These are phyloP conservation scores for Emericellopsis atlantica DNA, from an alignment of 2,329 filamentous ascomycete species.

Conservation along the genomic window DNA sequence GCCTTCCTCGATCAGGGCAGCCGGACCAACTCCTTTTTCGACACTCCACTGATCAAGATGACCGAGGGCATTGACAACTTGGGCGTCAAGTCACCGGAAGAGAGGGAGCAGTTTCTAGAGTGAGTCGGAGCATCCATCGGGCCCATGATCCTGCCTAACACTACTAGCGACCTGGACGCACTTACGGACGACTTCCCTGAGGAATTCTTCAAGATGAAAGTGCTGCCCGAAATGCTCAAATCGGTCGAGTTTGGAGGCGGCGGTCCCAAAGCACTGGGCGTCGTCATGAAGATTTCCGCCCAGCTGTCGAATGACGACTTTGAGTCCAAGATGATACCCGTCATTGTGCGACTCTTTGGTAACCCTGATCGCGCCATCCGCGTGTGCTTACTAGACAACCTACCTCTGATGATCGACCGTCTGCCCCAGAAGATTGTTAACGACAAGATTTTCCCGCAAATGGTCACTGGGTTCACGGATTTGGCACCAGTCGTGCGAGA, in stretches of 20 bases:
- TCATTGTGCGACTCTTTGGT: constrained; percentile 74
- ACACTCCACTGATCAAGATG: constrained; percentile 82
- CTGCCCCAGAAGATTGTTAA: constrained; percentile 81
- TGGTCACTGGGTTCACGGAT: constrained; percentile 95
- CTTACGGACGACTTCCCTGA: constrained; percentile 91
- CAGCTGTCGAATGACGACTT: constrained; percentile 89
- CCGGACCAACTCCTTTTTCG: constrained; percentile 75
- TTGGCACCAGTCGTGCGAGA: constrained; percentile 83
- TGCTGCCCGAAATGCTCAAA: constrained; percentile 90
- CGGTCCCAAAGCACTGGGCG: constrained; percentile 76
- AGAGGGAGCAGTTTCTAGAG: constrained; percentile 77
- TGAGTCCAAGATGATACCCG: constrained; percentile 69
- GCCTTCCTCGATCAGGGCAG: constrained; percentile 86
- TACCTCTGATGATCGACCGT: constrained; percentile 84
- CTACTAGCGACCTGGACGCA: constrained; percentile 58
- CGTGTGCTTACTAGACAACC: constrained; percentile 78
- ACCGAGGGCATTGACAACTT: constrained; percentile 89
- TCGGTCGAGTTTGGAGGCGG: constrained; percentile 97
- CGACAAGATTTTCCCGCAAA: constrained; percentile 91
- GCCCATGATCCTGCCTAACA: constrained; percentile 15
- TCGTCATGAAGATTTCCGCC: constrained; percentile 81
- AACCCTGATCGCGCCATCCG: constrained; percentile 88
- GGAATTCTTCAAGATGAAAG: constrained; percentile 96
- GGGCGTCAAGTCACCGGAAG: constrained; percentile 72
- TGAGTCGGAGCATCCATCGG: constrained; percentile 11